Conservation (phyloP, 345 rosid genomes). For the Salix suchowensis region DNA sequence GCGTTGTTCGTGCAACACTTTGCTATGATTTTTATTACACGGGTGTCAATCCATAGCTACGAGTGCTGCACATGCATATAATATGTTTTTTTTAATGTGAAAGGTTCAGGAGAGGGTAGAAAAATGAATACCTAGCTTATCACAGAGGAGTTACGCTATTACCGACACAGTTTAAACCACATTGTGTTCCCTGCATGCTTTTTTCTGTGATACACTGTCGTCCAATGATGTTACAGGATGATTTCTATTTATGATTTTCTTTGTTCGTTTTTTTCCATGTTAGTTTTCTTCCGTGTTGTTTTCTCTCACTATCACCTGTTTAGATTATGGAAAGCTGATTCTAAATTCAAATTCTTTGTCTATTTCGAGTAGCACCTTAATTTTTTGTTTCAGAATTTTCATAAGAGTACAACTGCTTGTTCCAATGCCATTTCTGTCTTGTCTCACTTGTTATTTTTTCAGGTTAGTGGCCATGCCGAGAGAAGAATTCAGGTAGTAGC, state of each 20-base stretch:
- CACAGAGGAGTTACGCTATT: background rate
- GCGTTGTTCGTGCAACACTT: background rate
- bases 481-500: constrained; percentile 18
- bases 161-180: background rate
- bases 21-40: background rate
- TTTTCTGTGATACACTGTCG: too few relatives aligned
- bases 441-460: constrained; percentile 6
- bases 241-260: too few relatives aligned
- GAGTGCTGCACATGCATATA: too few relatives aligned
- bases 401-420: background rate
- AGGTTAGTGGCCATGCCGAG: constrained; percentile 20
- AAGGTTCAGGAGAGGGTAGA: background rate
- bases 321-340: background rate
- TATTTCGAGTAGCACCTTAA: background rate
- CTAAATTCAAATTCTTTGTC: background rate
- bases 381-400: background rate
- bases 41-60: too few relatives aligned
- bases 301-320: background rate
- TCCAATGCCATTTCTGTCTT: background rate
- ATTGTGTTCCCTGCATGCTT: too few relatives aligned
- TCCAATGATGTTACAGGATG: too few relatives aligned
- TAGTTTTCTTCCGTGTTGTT: background rate
- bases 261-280: too few relatives aligned
- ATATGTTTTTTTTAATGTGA: background rate
- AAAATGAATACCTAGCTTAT: background rate